Evolutionary conservation across 805 yeast species (phyloP), one percentile per base, ranked within the genome.

Genomic region (Suhomyces canberraensis): DNA sequence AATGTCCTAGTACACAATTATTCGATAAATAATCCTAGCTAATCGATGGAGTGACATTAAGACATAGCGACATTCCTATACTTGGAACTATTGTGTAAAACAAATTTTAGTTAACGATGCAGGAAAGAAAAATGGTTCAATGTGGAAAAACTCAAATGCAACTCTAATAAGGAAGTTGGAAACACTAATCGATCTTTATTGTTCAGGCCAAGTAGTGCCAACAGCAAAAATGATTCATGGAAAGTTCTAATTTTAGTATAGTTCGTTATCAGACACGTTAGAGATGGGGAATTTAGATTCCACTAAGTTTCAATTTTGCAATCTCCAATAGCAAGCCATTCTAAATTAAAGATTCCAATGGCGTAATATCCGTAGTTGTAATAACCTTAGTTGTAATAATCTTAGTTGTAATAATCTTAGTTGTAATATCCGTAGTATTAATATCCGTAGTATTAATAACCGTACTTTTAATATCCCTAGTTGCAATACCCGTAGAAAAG

Each of bases 281-380:
- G 43, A 17, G 39, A 40, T 11, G 40, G 71, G 69, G 31, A 66
- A 64, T 22, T 44, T 34, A 36, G 60, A 54, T 29, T n/a, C 26
- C 14, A 8, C 26, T 5, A 24, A 24, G 5, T 13, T n/a, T 24
- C 26, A 13, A 24, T 24, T 24, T 24, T 13, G 11, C 14, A 24
- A 5, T 8, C 5, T 8, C 26, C 26, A 5, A 24, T n/a, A 24
- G 7, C 26, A 9, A 24, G 14, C 26, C 26, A 24, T 8, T 24
- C 13, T 8, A 24, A 9, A 24, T n/a, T 24, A 24, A n/a, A 5
- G 7, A 8, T 5, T 13, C 26, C 11, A 24, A n/a, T 8, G 6
- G 7, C 5, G 13, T 8, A 8, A 24, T 42, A 3, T 49, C 37
- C 1, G 56, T 42, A 31, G 56, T 46, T 1, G 46, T 45, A 40